These are phyloP conservation scores for Polysphondylium violaceum DNA, from an alignment of 78 protist genomes.

Conservation along the genomic window DNA sequence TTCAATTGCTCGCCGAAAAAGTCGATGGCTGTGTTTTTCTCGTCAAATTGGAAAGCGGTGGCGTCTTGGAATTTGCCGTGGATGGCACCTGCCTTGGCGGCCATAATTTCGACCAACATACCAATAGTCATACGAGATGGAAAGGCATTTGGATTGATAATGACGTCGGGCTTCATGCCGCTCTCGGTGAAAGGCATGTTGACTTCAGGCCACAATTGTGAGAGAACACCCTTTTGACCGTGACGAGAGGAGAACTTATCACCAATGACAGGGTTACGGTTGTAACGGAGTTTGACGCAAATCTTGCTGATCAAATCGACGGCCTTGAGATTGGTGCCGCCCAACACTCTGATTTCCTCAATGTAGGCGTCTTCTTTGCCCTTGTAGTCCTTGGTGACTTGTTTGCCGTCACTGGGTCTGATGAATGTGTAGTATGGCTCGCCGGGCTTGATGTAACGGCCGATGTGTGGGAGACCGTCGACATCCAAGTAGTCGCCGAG, in stretches of 20 bases:
- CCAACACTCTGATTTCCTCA: constrained; percentile 43
- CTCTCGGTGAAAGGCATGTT: constrained; percentile 99
- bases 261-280: constrained; percentile 94
- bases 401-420: constrained; percentile 19
- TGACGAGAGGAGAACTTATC: constrained; percentile 99
- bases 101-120: constrained; percentile 98
- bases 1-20: constrained; percentile 95
- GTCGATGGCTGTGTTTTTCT: constrained; percentile 90
- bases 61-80: constrained; percentile 95
- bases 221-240: constrained; percentile 94
- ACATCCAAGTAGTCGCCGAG: constrained; percentile 28
- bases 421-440: constrained; percentile 65
- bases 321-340: neutral
- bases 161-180: constrained; percentile 97
- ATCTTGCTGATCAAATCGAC: constrained; percentile 15
- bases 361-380: constrained; percentile 70
- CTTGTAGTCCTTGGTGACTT: constrained; percentile 28
- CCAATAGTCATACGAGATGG: constrained; percentile 99
- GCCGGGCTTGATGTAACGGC: constrained; percentile 55
- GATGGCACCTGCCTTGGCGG: constrained; percentile 93
- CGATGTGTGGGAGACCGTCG: constrained; percentile 92
- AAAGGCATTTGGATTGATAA: constrained; percentile 99
- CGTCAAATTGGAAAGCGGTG: constrained; percentile 94
- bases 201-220: constrained; percentile 86
- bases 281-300: constrained; percentile 47